Base-by-base conservation (phyloP, 306 rosid genomes). In the Quillaja saponaria region DNA sequence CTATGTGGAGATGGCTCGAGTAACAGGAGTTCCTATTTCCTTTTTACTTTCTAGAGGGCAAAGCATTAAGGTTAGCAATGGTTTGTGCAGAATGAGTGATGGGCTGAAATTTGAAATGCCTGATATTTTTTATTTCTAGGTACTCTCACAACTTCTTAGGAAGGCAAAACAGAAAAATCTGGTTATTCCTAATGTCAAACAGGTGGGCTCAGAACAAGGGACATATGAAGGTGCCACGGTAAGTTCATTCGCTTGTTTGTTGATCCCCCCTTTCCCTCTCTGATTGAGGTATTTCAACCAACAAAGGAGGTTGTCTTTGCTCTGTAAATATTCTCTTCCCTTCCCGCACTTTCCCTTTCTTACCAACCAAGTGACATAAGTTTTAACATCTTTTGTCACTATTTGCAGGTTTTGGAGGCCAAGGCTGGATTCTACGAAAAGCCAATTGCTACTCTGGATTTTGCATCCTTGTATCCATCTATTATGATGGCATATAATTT, bases 401-500 rank as follows among this genome's bases (percentile, higher is more conserved):
- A 67, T 42, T 62, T 82, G 78, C 85, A 88, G 98, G 98, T 91
- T 55, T 74, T 91, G 76, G 98, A 88, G 84, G 94, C 98, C 13
- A 86, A 54, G 63, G 92, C 98, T 50, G 98, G 98, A 67, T 91
- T 79, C 72, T 91, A 84, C 71, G 96, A 88, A 74, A 91, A 88
- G 71, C 98, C 98, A 49, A 91, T 91, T 79, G 96, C 96, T 74
- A 91, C 98, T 18, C 78, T 91, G 79, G 98, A 91, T 81, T 91
- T 91, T 71, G 98, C 98, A 56, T 91, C 98, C 20, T 69, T 91
- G 76, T 91, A 91, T 81, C 98, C 98, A 21, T 91, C 98, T 33
- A 91, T 91, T 55, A 91, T 91, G 98, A 91, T 91, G 98, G 98
- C 98, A 55, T 91, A 91, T 84, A 91, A 91, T 76, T 75, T 91